Base-by-base conservation (phyloP, 2,329 filamentous ascomycete genomes). In the Pseudogymnoascus sp. region DNA sequence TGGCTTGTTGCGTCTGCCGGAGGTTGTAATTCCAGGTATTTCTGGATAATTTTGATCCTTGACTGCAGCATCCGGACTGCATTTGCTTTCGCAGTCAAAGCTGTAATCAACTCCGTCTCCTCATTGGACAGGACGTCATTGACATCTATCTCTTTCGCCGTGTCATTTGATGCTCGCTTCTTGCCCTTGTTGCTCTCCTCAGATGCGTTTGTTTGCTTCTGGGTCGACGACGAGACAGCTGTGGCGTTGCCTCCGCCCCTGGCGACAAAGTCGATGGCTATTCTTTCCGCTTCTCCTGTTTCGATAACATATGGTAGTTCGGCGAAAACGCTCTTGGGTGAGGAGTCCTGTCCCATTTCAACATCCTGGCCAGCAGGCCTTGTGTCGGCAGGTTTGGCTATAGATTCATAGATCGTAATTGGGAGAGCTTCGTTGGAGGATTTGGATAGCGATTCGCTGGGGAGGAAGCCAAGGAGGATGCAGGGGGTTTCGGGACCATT, bases 231-330 rank as follows among this genome's bases (percentile, higher is more conserved):
- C 16, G 76, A 73, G 23, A 84, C 78, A 33, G 85, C 85, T 9
- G 89, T 86, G 23, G 92, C 92, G 70, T 90, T 93, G 58, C 90
- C 90, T 55, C 89, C 90, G 39, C 90, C 91, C 60, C 88, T 87
- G 0, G 93, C 92, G 19, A 99, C 89, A 67, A 92, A 96, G 75
- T 97, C 92, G 70, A 99, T 90, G 68, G 90, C 90, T 67, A 99
- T 97, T 92, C 97, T 97, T 75, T 99, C 94, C 1, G 92, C 92
- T 74, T 97, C 92, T 8, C 91, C 91, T 0, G 92, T 96, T 76
- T 97, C 94, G 1, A 97, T 87, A 0, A 88, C 88, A 74, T 94
- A 97, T 1, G 88, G 85, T 8, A 97, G 76, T 71, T 95, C 89
- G 64, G 88, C 84, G 75, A 97, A 97, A 64, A 94, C 81, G 60